Evolutionary conservation across 2,329 filamentous ascomycete species (phyloP), one percentile per base, ranked within the genome.

Genomic region (Verticillium nubilum): DNA sequence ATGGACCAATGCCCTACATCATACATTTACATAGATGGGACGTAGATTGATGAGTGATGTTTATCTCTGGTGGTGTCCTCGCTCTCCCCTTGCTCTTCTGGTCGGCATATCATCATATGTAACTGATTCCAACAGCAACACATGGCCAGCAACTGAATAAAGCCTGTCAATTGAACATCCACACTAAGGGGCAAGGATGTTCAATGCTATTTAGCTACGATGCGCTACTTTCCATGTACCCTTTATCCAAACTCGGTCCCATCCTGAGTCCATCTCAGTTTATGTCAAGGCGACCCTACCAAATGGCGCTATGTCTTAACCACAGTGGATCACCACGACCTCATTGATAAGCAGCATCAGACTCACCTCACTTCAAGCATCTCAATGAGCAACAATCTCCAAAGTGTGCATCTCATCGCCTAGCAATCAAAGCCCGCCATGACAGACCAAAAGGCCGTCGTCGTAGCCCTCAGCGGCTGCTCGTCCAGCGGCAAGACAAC

Each of bases 401-500:
- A 52, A 19, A 31, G 5, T 2, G 9, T 9, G 4, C n/a, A 47
- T 12, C 10, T 19, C 12, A 1, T 47, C 19, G 19, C 12, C 6
- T 12, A 9, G 7, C 19, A 12, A 15, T 31, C 12, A 17, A 13
- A 31, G 9, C 12, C 52, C 54, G 64, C 33, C 7, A 78, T 78
- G 73, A 61, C 60, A 3, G 64, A 70, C n/a, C 70, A 66, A 23
- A 80, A 77, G 56, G 81, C 82, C 37, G 71, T 94, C 61, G 78
- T 97, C 52, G 78, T 98, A 58, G 92, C 87, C 61, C 86, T 98
- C 60, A 96, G 91, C 42, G 95, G 95, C 59, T 91, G 90, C 64
- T 97, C 94, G 1, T 96, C 90, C 3, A 94, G 90, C 67, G 95
- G 95, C 61, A 99, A 99, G 78, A 98, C 95, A 2, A 98, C 95